phyloP scores from a whole-genome alignment of 2,329 filamentous ascomycete species.

The Ophiocordyceps australis region DNA sequence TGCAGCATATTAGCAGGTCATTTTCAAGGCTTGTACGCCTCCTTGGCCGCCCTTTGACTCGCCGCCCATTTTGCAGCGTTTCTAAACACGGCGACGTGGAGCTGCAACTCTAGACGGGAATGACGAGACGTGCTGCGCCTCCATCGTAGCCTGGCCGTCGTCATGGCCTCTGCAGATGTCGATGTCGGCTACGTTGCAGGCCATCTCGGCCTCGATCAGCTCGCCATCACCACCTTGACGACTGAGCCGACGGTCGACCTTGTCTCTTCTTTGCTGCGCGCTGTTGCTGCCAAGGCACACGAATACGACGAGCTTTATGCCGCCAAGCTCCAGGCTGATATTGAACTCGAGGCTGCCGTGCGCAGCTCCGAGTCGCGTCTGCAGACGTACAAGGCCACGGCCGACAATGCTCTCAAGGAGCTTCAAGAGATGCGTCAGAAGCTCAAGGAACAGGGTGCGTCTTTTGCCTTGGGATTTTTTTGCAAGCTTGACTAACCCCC shows the following conservation, averaged over 20 bases:
- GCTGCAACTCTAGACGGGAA: no score
- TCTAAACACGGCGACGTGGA: no score
- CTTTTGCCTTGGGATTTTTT: no score
- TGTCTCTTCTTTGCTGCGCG: slow-evolving; percentile 54
- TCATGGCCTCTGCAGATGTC: slow-evolving; percentile 28
- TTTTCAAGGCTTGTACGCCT: no score
- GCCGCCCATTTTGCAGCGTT: no score
- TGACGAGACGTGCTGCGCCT: slow-evolving; percentile 3
- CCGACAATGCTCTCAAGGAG: slow-evolving; percentile 72
- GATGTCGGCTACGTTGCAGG: slow-evolving; percentile 58
- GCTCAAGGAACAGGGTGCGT: slow-evolving; percentile 63
- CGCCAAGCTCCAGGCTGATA: slow-evolving; percentile 76
- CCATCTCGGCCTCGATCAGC: slow-evolving; percentile 51
- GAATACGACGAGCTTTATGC: slow-evolving; percentile 69
- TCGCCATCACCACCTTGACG: slow-evolving; percentile 39
- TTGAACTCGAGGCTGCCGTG: slow-evolving; percentile 83
- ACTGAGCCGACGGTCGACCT: slow-evolving; percentile 61
- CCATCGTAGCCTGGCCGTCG: slow-evolving; percentile 3
- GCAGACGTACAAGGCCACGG: slow-evolving; percentile 61
- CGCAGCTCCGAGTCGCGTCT: slow-evolving; percentile 68
- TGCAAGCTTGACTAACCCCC: no score
- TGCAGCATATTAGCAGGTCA: no score
- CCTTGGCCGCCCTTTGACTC: no score
- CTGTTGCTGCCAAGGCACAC: slow-evolving; percentile 60
- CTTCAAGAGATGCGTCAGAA: slow-evolving; percentile 66